Percentiles rank a stretch among this genome's conserved stretches.
These are phyloP conservation scores for Ilyonectria sp. DNA, from an alignment of 2,329 filamentous ascomycete species.

Conservation along the genomic window DNA sequence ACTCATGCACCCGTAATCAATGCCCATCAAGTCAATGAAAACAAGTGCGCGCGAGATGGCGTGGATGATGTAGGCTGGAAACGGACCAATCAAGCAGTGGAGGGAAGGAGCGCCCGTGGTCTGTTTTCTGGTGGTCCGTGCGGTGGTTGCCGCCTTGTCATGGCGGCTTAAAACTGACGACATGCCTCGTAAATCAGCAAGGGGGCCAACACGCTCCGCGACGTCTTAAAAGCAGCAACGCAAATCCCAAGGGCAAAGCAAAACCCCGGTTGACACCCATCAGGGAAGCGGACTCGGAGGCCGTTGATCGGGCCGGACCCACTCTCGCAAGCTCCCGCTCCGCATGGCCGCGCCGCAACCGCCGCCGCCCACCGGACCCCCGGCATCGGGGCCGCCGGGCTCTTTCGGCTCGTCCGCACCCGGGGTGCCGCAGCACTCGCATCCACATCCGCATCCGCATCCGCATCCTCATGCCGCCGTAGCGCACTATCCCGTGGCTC, in stretches of 20 bases:
- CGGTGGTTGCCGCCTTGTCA: constrained; percentile 33
- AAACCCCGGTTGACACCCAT: background rate
- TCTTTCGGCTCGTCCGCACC: constrained; percentile 33
- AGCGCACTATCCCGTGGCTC: constrained; percentile 34
- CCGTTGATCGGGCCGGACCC: background rate
- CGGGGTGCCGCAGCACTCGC: constrained; percentile 22
- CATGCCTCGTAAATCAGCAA: constrained; percentile 30
- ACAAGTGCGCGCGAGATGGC: too few species aligned
- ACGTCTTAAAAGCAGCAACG: constrained; percentile 44
- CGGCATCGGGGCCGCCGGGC: constrained; percentile 14
- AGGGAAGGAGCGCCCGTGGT: background rate
- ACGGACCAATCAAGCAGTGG: background rate
- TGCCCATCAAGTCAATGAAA: too few species aligned
- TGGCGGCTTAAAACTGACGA: constrained; percentile 28
- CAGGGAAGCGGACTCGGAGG: background rate
- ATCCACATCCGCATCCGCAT: constrained; percentile 5
- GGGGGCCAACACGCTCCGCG: constrained; percentile 26
- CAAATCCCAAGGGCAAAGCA: constrained; percentile 19
- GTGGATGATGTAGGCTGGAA: background rate
- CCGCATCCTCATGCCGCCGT: constrained; percentile 18
- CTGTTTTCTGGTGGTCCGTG: constrained; percentile 20
- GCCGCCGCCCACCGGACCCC: constrained; percentile 17
- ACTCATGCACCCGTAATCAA: too few species aligned
- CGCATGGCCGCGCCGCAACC: constrained; percentile 38
- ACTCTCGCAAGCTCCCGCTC: background rate